Evolutionary conservation across 2,329 filamentous ascomycete genomes (phyloP), one percentile per base, ranked within the genome.

Genomic region (Pestalotiopsis fici): DNA sequence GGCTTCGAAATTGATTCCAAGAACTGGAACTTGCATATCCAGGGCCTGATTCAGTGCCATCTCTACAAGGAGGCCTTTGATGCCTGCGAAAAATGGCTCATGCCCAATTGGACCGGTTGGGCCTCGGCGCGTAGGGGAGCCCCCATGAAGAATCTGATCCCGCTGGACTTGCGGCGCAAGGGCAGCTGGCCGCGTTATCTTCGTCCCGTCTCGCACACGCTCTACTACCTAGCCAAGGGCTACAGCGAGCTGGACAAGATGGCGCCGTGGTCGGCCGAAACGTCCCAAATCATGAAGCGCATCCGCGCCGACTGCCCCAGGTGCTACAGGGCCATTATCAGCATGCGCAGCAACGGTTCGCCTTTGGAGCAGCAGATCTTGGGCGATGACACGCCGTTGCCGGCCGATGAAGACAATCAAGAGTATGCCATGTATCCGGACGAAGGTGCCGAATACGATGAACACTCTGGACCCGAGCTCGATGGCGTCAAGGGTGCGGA

Each of bases 21-120:
- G 73, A 94, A 93, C 72, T 97, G 94, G 94, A 96, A 97, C 76
- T 84, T 87, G 63, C 90, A 93, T 70, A 86, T 97, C 66, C 88
- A 91, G 73, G 79, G 85, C 63, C 87, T 98, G 31, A 88, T 89
- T 27, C 81, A 84, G 15, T 83, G 89, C 65, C 85, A 86, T 59
- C 83, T 86, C 59, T 86, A 87, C 73, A 80, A 88, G 60, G 84
- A 91, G 23, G 94, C 94, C 47, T 97, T 96, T 79, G 76, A 81
- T 25, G 80, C 90, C 64, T 95, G 93, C 76, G 95, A 98, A 81
- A 80, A 84, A 28, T 88, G 89, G 68, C 89, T 98, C 66, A 97
- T 97, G 87, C 85, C 87, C 1, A 84, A 87, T 39, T 97, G 94
- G 87, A 87, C 87, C 12, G 93, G 94, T 27, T 98, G 94, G 93